phyloP scores from a whole-genome alignment of 2,329 filamentous ascomycete genomes.

The Aspergillus luchuensis region DNA sequence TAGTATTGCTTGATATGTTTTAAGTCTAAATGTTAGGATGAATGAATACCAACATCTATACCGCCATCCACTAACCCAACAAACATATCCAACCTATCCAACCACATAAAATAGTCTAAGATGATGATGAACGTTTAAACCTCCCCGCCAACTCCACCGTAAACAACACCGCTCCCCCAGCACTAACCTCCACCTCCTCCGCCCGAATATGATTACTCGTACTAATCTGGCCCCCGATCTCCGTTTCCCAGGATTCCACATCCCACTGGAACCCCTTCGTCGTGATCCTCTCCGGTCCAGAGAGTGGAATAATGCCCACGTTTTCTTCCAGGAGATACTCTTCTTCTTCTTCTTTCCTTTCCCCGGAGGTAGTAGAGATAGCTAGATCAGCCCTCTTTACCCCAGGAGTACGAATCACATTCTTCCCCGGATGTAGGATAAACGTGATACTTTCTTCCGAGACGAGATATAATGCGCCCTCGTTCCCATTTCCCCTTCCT shows the following conservation, averaged over 20 bases:
- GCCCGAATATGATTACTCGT: constrained; percentile 77
- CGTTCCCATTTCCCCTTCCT: no score
- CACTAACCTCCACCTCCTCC: constrained; percentile 62
- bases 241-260: constrained; percentile 75
- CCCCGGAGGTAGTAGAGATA: neutral
- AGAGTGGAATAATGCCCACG: constrained; percentile 83
- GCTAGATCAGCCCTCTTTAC: constrained; percentile 22
- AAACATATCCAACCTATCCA: no score
- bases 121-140: constrained; percentile 32
- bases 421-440: constrained; percentile 69
- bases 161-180: constrained; percentile 68
- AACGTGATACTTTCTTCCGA: constrained; percentile 82
- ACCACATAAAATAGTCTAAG: no score
- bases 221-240: constrained; percentile 72
- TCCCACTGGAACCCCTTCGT: constrained; percentile 89
- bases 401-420: constrained; percentile 66
- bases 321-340: constrained; percentile 66
- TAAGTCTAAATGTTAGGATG: neutral
- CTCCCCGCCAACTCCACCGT: constrained; percentile 65
- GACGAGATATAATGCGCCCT: constrained; percentile 72
- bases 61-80: no score
- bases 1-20: no score
- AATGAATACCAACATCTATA: neutral
- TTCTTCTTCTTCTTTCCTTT: no score
- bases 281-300: constrained; percentile 74